These are phyloP conservation scores for Choanephora cucurbitarum DNA, from an alignment of 371 early-diverging fungal species.

Conservation along the genomic window DNA sequence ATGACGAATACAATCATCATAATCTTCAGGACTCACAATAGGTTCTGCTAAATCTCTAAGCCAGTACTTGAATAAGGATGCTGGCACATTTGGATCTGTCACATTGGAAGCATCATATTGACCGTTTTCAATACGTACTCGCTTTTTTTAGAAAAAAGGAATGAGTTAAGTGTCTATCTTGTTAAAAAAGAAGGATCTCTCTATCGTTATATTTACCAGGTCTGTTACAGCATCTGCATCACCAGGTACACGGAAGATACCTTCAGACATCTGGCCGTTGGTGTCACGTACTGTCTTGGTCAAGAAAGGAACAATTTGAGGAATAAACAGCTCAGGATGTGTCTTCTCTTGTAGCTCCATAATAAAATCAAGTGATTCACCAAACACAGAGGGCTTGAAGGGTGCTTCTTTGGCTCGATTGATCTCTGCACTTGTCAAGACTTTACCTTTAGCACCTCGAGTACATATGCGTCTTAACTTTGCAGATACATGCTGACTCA, in stretches of 20 bases:
- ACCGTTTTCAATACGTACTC: conserved; percentile 85
- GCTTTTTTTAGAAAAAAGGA: conserved; percentile 25
- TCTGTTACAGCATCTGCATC: conserved; percentile 87
- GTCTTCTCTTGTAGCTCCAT: conserved; percentile 62
- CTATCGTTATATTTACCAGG: conserved; percentile 63
- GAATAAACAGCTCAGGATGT: conserved; percentile 57
- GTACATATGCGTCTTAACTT: conserved; percentile 73
- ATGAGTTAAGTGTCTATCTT: no score
- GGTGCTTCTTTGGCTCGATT: conserved; percentile 85
- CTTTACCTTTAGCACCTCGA: conserved; percentile 82
- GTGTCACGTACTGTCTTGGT: conserved; percentile 73
- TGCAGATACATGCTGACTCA: conserved; percentile 64
- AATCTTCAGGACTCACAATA: conserved; percentile 82
- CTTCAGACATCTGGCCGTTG: conserved; percentile 84
- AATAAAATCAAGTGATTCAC: conserved; percentile 83
- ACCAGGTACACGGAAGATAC: conserved; percentile 97
- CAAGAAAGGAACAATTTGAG: conserved; percentile 85
- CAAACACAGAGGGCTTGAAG: conserved; percentile 89
- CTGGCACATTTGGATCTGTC: conserved; percentile 89
- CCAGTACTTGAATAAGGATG: conserved; percentile 92
- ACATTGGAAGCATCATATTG: conserved; percentile 70
- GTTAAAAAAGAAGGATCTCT: no score
- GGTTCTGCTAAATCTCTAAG: conserved; percentile 92
- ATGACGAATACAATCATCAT: conserved; percentile 66
- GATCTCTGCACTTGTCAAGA: conserved; percentile 75